Evolutionary conservation across 2,329 filamentous ascomycete genomes (phyloP), one percentile per base, ranked within the genome.

Genomic region (Calonectria pseudoturangicola): DNA sequence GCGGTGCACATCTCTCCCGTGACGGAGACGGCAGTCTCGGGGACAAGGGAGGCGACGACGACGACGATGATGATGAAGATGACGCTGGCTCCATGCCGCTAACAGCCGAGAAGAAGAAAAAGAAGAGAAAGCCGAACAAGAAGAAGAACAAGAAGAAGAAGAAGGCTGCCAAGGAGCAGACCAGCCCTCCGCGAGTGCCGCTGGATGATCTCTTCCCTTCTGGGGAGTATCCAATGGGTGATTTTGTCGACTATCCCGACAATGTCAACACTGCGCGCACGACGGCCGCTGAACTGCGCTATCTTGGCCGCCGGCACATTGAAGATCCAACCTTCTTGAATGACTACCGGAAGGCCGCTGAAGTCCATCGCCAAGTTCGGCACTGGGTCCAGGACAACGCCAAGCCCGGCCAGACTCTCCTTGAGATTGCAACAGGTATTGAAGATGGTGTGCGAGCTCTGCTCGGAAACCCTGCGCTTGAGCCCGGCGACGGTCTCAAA

Each of bases 281-380:
- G 2, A 81, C 79, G 5, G 74, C 72, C 2, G 73, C 68, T 1
- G 82, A 84, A 72, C 1, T 72, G 16, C 82, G 82, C 16, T 72
- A 75, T 28, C 58, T 68, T 4, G 70, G 68, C 2, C 76, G 77
- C 10, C 58, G 71, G 25, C 77, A 82, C 2, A 66, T 81, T 1
- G 80, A 83, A 16, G 81, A 84, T 33, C 72, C 67, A 9, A 28
- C 67, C 90, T 95, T 94, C 85, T 86, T 96, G 58, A 89, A 89
- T 62, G 93, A 96, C 77, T 96, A 96, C 81, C 92, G 94, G 67
- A 90, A 95, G 74, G 94, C 91, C 54, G 94, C 94, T 8, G 94
- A 97, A 82, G 90, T 94, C 5, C 94, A 97, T 81, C 92, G 94
- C 66, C 93, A 97, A 80, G 94, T 96, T 51, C 91, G 94, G 50